Evolutionary conservation across 106 monocot species (phyloP).

Genomic region (Gastrodia elata): DNA sequence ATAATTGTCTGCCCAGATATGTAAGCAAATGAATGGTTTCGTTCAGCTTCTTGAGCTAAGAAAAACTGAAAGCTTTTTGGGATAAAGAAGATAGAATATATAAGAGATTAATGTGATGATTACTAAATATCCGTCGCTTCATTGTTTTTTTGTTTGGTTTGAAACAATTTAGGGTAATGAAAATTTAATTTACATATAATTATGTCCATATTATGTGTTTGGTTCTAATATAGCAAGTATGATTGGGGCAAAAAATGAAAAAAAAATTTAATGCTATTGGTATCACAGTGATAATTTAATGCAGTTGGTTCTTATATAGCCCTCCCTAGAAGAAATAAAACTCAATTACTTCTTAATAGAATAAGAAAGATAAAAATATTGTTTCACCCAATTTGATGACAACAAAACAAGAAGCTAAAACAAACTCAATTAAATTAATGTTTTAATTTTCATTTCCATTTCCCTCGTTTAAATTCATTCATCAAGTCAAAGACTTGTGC

Average conservation of each 20-base stretch:
- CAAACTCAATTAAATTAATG: background rate
- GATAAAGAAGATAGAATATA: background rate
- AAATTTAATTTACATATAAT: background rate
- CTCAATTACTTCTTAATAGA: background rate
- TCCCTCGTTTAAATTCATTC: background rate
- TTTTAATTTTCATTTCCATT: background rate
- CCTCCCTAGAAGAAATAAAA: background rate
- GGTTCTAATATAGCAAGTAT: background rate
- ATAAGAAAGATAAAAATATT: background rate
- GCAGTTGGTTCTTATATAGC: background rate
- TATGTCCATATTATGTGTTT: background rate
- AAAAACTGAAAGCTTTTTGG: background rate
- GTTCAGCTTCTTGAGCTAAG: background rate
- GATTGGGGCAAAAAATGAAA: background rate
- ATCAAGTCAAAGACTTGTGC: background rate
- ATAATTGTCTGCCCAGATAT: too few species aligned
- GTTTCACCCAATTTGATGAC: background rate
- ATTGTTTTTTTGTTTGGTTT: background rate
- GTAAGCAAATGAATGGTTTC: too few species aligned
- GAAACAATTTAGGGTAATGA: background rate
- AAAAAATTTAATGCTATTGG: background rate
- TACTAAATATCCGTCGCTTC: background rate
- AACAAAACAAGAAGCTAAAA: background rate
- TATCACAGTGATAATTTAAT: background rate
- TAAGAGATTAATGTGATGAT: background rate